Base-by-base conservation (phyloP, 176 grass and related monocot species). In the Triticum aestivum region DNA sequence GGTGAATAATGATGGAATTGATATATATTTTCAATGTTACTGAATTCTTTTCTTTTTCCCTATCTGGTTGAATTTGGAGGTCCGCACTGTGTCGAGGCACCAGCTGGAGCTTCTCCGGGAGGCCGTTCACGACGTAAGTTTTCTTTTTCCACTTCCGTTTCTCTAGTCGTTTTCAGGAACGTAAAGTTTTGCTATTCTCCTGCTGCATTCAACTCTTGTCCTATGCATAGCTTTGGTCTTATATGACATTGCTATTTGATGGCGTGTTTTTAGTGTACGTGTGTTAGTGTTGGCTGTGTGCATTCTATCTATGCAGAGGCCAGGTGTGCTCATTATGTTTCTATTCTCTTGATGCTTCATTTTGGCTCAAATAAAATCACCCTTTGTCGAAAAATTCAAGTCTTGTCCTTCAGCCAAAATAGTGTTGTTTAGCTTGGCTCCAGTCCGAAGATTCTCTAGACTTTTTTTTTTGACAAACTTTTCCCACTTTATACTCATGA, bases 41-140 rank as follows among this genome's bases (percentile, higher is more conserved):
- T 64, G 13, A 66, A 11, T 9, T 2, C 3, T 59, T 59, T 7
- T 21, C 7, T 41, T 47, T 12, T 45, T 45, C 11, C 2, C 11
- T 12, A 45, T 45, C 4, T 71, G 6, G 38, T 51, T 41, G 5
- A 21, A 21, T 24, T 24, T 61, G 66, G 87, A 97, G 95, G 82
- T 92, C 21, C 82, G 82, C 29, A 88, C 79, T 11, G 95, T 94
- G 79, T 86, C 95, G 0, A 84, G 35, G 62, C 5, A 90, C 35
- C 95, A 97, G 82, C 54, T 97, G 45, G 29, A 81, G 24, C 80
- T 93, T 82, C 89, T 97, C 17, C 82, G 87, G 87, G 82, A 86
- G 35, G 95, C 95, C 47, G 92, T 94, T 11, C 77, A 94, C 17
- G 90, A 97, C 75, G 92, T 97, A 42, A 94, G 92, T 79, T 34